Percentiles rank a stretch among this genome's conserved stretches.
Evolutionary conservation across 352 stramenopile genomes (phyloP).

Genomic region (Phytopythium mirpurense): DNA sequence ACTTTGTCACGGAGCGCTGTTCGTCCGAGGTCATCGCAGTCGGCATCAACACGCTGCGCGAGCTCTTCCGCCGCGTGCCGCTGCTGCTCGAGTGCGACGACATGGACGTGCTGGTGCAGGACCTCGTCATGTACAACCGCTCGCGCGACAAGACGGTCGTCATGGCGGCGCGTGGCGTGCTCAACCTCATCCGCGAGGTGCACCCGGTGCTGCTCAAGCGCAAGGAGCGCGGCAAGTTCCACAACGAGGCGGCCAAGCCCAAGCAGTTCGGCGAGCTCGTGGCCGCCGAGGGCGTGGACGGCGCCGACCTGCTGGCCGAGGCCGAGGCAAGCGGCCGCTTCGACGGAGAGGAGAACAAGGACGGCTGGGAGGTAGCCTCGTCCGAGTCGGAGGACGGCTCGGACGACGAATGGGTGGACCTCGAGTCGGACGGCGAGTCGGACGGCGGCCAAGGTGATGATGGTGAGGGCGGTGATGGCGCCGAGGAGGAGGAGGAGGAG

Average conservation of each 20-base stretch:
- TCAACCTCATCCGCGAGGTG: conserved; percentile 96
- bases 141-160: conserved; percentile 95
- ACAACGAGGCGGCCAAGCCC: conserved; percentile 77
- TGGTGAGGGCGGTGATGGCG: neutral
- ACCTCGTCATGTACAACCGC: conserved; percentile 96
- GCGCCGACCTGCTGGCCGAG: conserved; percentile 92
- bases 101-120: conserved; percentile 86
- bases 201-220: conserved; percentile 94
- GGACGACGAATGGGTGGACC: conserved; percentile 71
- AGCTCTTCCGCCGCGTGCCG: conserved; percentile 94
- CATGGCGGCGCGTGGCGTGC: conserved; percentile 93
- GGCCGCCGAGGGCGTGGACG: conserved; percentile 91
- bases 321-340: conserved; percentile 68
- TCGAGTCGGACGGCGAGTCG: conserved; percentile 31
- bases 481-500: neutral
- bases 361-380: conserved; percentile 79
- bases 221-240: conserved; percentile 95
- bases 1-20: conserved; percentile 97
- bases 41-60: conserved; percentile 96
- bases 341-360: conserved; percentile 75
- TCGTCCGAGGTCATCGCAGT: conserved; percentile 96
- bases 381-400: conserved; percentile 56
- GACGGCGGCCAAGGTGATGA: neutral
- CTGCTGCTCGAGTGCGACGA: conserved; percentile 92
- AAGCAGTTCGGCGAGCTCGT: conserved; percentile 90